Evolutionary conservation across 352 stramenopile genomes (phyloP), one percentile per base, ranked within the genome.

Genomic region (Stephanocyclus meneghinianus): DNA sequence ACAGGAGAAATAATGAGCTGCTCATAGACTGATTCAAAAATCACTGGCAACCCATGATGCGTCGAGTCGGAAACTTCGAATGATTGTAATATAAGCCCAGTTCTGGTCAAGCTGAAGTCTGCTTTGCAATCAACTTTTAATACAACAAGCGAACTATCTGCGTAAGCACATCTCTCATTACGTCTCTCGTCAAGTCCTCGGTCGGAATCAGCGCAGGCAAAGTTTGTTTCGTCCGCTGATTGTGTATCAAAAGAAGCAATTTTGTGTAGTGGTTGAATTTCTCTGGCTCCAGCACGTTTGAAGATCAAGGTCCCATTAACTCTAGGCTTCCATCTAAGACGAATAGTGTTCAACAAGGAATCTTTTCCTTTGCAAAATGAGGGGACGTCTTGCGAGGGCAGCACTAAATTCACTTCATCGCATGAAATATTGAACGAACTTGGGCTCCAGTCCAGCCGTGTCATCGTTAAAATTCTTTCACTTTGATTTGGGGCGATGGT

Each of bases 301-400:
- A 29, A 50, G 16, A 13, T 48, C n/a, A 67, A 50, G n/a, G 11
- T 32, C 4, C 2, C 10, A 18, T 11, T 18, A 32, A 51, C 40
- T 40, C 18, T 15, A 53, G 21, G 21, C 21, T 51, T 67, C 60
- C 60, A 67, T 37, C 32, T 3, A 51, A 67, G 35, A 55, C 37
- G 55, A 37, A 67, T 48, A 11, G 42, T 29, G n/a, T 67, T 16
- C 26, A 53, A 9, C 3, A 62, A 26, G 6, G 11, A 10, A 16
- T 61, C 47, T 50, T 21, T 15, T 9, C 29, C n/a, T n/a, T 53
- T 18, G 21, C 16, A 21, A 51, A 18, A 35, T 21, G 9, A n/a
- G 32, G 9, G 15, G 18, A 72, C 10, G 37, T 72, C 47, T 15
- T 63, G 64, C 15, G 64, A 67, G 6, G 60, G 60, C 4, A 67